phyloP scores from a whole-genome alignment of 148 eudicot species.

The Silene latifolia region DNA sequence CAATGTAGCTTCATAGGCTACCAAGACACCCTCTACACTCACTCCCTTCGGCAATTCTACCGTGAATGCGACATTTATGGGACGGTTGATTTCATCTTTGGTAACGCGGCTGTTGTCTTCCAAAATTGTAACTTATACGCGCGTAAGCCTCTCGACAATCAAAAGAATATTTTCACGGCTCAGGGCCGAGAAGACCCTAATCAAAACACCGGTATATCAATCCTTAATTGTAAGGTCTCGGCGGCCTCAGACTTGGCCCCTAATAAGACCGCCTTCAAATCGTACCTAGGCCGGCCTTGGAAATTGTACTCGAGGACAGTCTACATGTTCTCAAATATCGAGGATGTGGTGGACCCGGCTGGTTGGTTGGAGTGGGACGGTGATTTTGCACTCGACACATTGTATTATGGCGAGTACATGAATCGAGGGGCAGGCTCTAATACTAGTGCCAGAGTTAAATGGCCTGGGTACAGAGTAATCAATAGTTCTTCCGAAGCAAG shows the following conservation, averaged over 20 bases:
- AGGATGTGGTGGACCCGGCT: conserved; percentile 47
- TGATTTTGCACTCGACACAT: conserved; percentile 53
- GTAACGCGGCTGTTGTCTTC: conserved; percentile 87
- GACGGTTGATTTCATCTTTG: conserved; percentile 86
- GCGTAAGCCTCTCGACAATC: conserved; percentile 49
- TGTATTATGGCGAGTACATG: conserved; percentile 67
- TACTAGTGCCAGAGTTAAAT: conserved; percentile 60
- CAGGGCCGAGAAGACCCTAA: conserved; percentile 87
- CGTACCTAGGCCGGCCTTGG: conserved; percentile 83
- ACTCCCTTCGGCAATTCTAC: conserved; percentile 82
- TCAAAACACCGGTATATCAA: conserved; percentile 84
- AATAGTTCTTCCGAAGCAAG: conserved; percentile 45
- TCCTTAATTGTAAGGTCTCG: conserved; percentile 53
- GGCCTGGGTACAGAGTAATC: conserved; percentile 67
- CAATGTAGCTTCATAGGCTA: conserved; percentile 77
- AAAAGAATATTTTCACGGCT: conserved; percentile 77
- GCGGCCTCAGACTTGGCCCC: conserved; percentile 67
- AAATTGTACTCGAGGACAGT: conserved; percentile 65
- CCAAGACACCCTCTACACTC: conserved; percentile 89
- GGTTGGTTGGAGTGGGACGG: conserved; percentile 85
- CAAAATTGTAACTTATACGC: conserved; percentile 75
- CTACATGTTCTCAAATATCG: conserved; percentile 41
- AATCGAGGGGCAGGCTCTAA: conserved; percentile 71
- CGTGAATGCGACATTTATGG: conserved; percentile 90
- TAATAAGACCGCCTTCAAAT: conserved; percentile 34